These are phyloP conservation scores for Emergomyces orientalis DNA, from an alignment of 2,329 filamentous ascomycete genomes.

Conservation along the genomic window DNA sequence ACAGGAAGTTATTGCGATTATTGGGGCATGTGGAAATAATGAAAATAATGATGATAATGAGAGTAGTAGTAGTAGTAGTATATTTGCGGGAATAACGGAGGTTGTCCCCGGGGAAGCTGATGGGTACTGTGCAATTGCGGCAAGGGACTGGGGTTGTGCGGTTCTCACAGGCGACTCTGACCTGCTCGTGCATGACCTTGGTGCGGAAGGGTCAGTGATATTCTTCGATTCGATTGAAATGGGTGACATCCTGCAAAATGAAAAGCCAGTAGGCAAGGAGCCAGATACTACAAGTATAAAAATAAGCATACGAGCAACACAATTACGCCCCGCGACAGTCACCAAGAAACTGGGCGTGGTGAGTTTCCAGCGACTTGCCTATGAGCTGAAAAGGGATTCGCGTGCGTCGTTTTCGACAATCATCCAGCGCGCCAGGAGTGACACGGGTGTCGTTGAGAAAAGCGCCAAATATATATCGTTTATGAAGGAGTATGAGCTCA, in stretches of 20 bases:
- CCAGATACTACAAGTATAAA: constrained; percentile 5
- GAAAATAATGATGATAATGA: constrained; percentile 10
- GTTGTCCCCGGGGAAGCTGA: constrained; percentile 83
- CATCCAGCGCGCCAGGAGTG: constrained; percentile 24
- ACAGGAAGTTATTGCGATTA: not conserved
- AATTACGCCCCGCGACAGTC: constrained; percentile 32
- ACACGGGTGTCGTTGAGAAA: constrained; percentile 13
- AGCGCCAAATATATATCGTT: constrained; percentile 23
- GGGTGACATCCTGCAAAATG: not conserved
- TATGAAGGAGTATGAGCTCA: constrained; percentile 28
- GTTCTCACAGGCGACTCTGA: constrained; percentile 81
- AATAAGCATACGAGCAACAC: constrained; percentile 23
- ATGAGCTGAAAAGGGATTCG: constrained; percentile 29
- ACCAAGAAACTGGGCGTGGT: constrained; percentile 26
- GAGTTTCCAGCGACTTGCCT: constrained; percentile 32
- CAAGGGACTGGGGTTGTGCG: constrained; percentile 48
- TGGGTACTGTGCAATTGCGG: constrained; percentile 60
- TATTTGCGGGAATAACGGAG: constrained; percentile 34
- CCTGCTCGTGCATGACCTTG: constrained; percentile 64
- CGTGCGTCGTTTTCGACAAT: constrained; percentile 24
- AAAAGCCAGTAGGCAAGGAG: not conserved
- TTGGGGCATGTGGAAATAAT: not conserved
- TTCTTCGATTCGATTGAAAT: constrained; percentile 55
- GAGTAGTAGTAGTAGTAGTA: too few species aligned
- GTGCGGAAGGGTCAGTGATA: constrained; percentile 50